Percentiles rank a stretch among this genome's conserved stretches.
Evolutionary conservation across 768 basidiomycete species (phyloP).

Genomic region (Phaeotremella fagi): DNA sequence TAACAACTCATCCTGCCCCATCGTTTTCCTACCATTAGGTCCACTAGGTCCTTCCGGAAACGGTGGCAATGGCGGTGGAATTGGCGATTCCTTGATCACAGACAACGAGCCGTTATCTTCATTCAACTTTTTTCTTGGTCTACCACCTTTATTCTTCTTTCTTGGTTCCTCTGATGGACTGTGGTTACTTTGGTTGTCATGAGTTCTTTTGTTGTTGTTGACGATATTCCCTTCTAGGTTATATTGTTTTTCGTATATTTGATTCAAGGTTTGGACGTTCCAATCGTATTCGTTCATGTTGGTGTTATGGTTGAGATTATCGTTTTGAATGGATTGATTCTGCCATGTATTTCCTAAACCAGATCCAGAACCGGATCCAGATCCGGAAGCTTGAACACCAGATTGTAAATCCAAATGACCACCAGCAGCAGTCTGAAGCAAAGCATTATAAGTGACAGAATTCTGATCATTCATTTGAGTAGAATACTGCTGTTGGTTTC

Average conservation of each 20-base stretch:
- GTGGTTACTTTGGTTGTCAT: too few species aligned
- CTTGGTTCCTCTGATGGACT: too few species aligned
- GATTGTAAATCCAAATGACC: not conserved
- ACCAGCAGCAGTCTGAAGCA: not conserved
- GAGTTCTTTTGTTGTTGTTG: not conserved
- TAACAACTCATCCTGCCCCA: constrained; percentile 26
- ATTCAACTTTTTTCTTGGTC: not conserved
- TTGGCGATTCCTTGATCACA: too few species aligned
- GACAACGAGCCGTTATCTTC: not conserved
- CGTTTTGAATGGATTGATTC: too few species aligned
- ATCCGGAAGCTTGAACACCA: too few species aligned
- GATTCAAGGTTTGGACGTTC: too few species aligned
- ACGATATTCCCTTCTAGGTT: not conserved
- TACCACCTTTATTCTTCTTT: not conserved
- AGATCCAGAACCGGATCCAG: not conserved
- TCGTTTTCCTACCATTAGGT: constrained; percentile 21
- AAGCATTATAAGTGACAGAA: not conserved
- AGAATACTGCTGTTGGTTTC: too few species aligned
- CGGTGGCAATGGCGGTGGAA: constrained; percentile 3
- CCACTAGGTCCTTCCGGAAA: constrained; percentile 21
- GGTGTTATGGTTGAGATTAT: too few species aligned
- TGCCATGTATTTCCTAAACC: too few species aligned
- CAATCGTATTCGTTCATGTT: too few species aligned
- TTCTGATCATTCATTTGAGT: too few species aligned
- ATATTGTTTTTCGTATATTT: too few species aligned